A percentile compares a stretch with the other conserved stretches of the same genome.
Conservation (phyloP, 2,329 filamentous ascomycete genomes). For the Clathrospora elynae region DNA sequence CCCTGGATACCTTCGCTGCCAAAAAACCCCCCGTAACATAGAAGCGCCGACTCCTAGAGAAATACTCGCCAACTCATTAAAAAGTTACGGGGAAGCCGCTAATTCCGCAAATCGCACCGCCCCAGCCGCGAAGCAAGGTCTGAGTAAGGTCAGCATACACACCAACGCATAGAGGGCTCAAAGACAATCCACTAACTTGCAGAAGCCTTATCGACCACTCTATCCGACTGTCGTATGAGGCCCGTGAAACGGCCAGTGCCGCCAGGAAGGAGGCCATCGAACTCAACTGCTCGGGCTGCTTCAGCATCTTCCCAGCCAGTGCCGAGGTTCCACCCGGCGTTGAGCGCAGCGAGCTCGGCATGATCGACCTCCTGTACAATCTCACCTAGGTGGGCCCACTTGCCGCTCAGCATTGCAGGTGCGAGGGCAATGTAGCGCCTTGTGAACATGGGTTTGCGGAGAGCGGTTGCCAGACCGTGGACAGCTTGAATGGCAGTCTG, state of each 20-base stretch:
- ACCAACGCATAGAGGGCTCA: not conserved
- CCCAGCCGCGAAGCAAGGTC: too few species aligned
- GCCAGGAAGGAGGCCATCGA: slow-evolving; percentile 49
- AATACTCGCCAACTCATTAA: too few species aligned
- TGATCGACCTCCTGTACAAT: slow-evolving; percentile 48
- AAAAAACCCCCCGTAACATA: too few species aligned
- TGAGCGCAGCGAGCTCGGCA: slow-evolving; percentile 40
- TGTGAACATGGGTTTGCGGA: slow-evolving; percentile 31
- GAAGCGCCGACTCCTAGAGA: too few species aligned
- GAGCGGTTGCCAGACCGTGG: slow-evolving; percentile 7
- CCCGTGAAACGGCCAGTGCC: slow-evolving; percentile 52
- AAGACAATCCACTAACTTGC: slow-evolving; percentile 20
- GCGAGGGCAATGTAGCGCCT: slow-evolving; percentile 39
- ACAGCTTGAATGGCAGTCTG: slow-evolving; percentile 42
- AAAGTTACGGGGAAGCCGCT: too few species aligned
- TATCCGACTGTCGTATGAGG: slow-evolving; percentile 28
- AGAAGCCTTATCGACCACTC: slow-evolving; percentile 18
- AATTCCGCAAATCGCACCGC: too few species aligned
- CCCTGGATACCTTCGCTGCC: too few species aligned
- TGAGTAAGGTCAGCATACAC: not conserved
- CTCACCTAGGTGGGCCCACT: slow-evolving; percentile 46
- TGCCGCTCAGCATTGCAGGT: slow-evolving; percentile 46
- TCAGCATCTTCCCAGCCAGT: slow-evolving; percentile 41
- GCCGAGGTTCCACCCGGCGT: slow-evolving; percentile 41
- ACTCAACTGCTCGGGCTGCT: slow-evolving; percentile 47